A percentile compares a stretch with the other conserved stretches of the same genome.
phyloP scores from a whole-genome alignment of 139 green algal species.

The Tetradesmus lagerheimii region DNA sequence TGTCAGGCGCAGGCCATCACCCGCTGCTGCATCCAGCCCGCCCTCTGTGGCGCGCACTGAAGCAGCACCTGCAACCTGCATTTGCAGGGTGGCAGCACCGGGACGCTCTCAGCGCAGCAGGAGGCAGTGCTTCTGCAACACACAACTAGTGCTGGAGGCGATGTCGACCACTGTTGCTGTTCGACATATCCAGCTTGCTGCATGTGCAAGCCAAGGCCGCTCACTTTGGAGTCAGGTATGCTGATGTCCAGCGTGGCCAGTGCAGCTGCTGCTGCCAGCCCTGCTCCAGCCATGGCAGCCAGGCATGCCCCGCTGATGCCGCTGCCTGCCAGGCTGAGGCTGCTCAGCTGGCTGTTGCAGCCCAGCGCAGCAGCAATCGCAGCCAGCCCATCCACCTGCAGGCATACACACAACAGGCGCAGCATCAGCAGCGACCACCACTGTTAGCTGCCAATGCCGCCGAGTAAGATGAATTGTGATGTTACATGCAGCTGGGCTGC shows the following conservation, averaged over 20 bases:
- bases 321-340: not conserved
- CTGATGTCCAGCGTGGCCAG: not conserved
- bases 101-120: not conserved
- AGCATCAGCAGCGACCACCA: not conserved
- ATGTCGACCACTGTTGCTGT: too few relatives aligned
- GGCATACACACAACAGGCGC: not conserved
- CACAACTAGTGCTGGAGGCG: too few relatives aligned
- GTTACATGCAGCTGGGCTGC: too few relatives aligned
- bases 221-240: not conserved
- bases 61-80: not conserved
- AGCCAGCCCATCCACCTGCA: not conserved
- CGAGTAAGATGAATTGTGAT: too few relatives aligned
- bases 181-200: too few relatives aligned
- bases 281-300: not conserved
- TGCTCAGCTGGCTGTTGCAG: not conserved
- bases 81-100: not conserved
- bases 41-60: not conserved
- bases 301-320: not conserved
- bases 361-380: not conserved
- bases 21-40: not conserved
- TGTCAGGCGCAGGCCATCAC: not conserved
- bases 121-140: too few relatives aligned
- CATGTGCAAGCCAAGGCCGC: too few relatives aligned
- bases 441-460: too few relatives aligned
- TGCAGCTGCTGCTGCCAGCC: slow-evolving; percentile 5